Conservation (phyloP, 129 eudicot genomes). For the Artemisia argyi region DNA sequence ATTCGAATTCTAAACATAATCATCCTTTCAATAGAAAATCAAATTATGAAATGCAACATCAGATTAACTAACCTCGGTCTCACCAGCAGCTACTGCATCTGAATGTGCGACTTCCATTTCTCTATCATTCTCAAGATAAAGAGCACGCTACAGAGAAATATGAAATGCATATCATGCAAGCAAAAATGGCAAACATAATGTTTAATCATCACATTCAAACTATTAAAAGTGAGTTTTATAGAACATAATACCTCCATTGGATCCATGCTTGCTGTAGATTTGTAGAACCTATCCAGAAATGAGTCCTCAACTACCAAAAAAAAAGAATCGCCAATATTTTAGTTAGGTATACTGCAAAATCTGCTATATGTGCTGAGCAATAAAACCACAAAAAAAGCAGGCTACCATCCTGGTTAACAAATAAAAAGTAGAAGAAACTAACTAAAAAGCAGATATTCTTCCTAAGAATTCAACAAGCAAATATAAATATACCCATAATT, state of each 20-base stretch:
- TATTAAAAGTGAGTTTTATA: background rate
- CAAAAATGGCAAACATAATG: background rate
- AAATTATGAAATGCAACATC: background rate
- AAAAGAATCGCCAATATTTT: background rate
- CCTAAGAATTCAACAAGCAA: no score
- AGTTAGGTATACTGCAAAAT: no score
- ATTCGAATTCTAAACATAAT: background rate
- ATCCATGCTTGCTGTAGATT: constrained; percentile 79
- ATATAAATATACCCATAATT: no score
- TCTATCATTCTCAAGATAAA: constrained; percentile 78
- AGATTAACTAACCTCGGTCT: constrained; percentile 64
- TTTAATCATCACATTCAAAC: background rate
- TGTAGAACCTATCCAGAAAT: constrained; percentile 76
- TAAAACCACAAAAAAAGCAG: no score
- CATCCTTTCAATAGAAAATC: background rate
- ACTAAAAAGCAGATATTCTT: no score
- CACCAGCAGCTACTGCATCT: constrained; percentile 96
- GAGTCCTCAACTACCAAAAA: constrained; percentile 70
- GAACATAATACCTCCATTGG: constrained; percentile 57
- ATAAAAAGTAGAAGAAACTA: no score
- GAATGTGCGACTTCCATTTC: constrained; percentile 99
- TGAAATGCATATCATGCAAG: background rate
- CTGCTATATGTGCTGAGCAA: no score
- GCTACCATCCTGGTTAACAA: no score
- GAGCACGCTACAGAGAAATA: constrained; percentile 67